These are phyloP conservation scores for Phytophthora sp. DNA, from an alignment of 352 stramenopile species.

Conservation along the genomic window DNA sequence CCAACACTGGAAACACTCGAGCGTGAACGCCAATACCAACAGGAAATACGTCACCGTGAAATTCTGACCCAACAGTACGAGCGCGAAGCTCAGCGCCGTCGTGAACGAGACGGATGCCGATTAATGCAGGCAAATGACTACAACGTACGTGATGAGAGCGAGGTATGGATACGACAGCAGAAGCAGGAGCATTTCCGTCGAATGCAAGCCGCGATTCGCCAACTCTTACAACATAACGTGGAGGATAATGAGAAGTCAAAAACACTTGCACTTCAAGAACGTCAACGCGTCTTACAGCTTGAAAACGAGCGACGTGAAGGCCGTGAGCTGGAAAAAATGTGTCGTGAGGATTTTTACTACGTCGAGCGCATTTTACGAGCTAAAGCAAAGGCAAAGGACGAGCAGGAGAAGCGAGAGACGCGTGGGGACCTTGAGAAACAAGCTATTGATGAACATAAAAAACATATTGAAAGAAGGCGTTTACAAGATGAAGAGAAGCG, in stretches of 20 bases:
- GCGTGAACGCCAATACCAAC: slow-evolving; percentile 36
- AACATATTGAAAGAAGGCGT: slow-evolving; percentile 55
- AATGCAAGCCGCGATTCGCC: slow-evolving; percentile 37
- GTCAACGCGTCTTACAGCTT: slow-evolving; percentile 34
- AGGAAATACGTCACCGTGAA: slow-evolving; percentile 49
- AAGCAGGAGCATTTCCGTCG: slow-evolving; percentile 37
- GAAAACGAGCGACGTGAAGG: slow-evolving; percentile 35
- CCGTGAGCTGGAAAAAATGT: slow-evolving; percentile 51
- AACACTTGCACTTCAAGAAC: slow-evolving; percentile 35
- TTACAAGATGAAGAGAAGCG: slow-evolving; percentile 47
- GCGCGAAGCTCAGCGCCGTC: slow-evolving; percentile 44
- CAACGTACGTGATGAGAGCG: slow-evolving; percentile 40
- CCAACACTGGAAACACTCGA: slow-evolving; percentile 59
- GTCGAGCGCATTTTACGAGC: slow-evolving; percentile 48
- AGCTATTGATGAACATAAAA: slow-evolving; percentile 51
- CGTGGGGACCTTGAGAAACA: slow-evolving; percentile 14
- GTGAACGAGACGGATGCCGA: slow-evolving; percentile 42
- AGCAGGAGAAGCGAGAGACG: slow-evolving; percentile 28
- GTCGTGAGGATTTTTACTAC: slow-evolving; percentile 63
- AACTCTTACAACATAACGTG: slow-evolving; percentile 18
- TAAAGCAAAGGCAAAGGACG: slow-evolving; percentile 38
- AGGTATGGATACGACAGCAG: slow-evolving; percentile 37
- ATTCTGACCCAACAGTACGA: slow-evolving; percentile 56
- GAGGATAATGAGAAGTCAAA: slow-evolving; percentile 26
- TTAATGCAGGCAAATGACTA: slow-evolving; percentile 55